These are phyloP conservation scores for Candida coquimbonensis DNA, from an alignment of 805 yeast genomes.

Conservation along the genomic window DNA sequence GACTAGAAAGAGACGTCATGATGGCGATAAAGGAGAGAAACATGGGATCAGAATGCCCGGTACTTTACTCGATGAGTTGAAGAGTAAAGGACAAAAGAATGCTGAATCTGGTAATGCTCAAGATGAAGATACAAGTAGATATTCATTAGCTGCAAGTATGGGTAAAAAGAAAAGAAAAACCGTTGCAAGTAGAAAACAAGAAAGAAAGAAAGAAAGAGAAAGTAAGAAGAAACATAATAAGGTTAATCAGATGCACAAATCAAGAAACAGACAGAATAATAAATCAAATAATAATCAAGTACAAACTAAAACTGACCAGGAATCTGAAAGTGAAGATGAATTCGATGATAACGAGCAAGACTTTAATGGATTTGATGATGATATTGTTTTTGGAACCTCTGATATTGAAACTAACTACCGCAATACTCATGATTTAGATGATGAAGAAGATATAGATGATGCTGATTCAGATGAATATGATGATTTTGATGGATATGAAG, in stretches of 20 bases:
- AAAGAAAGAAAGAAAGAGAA: constrained; percentile 33
- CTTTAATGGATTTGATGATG: constrained; percentile 19
- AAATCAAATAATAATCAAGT: constrained; percentile 23
- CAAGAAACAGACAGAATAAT: constrained; percentile 12
- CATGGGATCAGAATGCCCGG: constrained; percentile 55
- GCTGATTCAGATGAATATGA: constrained; percentile 25
- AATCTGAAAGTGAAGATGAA: constrained; percentile 7
- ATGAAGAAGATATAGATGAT: constrained; percentile 8
- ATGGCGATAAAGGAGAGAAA: constrained; percentile 8
- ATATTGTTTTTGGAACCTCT: neutral
- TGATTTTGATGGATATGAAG: constrained; percentile 16
- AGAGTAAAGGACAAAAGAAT: constrained; percentile 2
- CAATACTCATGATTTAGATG: neutral
- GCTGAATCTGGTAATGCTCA: constrained; percentile 1
- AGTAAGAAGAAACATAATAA: constrained; percentile 15
- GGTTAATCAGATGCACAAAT: constrained; percentile 17
- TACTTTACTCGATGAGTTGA: constrained; percentile 45
- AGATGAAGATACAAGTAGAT: constrained; percentile 28
- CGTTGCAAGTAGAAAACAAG: constrained; percentile 33
- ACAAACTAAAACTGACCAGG: neutral
- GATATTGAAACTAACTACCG: too few species aligned
- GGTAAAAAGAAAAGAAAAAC: constrained; percentile 27
- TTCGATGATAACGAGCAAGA: constrained; percentile 22
- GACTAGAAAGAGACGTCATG: constrained; percentile 7
- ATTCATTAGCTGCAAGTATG: constrained; percentile 21